Conservation (phyloP, 78 protist species). For the Creolimax fragrantissima region DNA sequence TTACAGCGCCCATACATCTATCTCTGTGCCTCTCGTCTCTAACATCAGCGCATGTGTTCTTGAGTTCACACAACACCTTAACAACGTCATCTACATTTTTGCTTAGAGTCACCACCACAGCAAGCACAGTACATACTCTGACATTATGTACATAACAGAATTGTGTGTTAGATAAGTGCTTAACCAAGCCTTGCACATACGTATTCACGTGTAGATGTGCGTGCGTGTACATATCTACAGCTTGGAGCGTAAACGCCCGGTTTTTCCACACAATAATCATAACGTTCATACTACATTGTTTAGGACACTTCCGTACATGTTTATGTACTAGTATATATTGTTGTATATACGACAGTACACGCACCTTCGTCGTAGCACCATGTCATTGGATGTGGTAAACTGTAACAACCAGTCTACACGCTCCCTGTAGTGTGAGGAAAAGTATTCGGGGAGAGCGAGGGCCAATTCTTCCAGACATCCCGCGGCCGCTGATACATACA, state of each 20-base stretch:
- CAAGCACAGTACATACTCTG: background rate
- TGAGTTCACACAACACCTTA: background rate
- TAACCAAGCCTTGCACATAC: too few relatives aligned
- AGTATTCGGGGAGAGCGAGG: background rate
- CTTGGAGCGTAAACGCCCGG: too few relatives aligned
- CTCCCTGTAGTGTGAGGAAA: background rate
- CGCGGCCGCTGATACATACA: background rate
- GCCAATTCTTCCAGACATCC: background rate
- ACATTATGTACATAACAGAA: too few relatives aligned
- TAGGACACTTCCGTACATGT: too few relatives aligned
- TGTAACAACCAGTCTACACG: background rate
- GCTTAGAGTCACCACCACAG: background rate
- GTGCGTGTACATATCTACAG: too few relatives aligned
- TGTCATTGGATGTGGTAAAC: background rate
- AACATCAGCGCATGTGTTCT: background rate
- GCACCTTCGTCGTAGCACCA: background rate
- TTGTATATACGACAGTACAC: too few relatives aligned
- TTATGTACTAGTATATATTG: too few relatives aligned
- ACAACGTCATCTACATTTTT: background rate
- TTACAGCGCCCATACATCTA: background rate
- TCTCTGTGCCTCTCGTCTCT: background rate
- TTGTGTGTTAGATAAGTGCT: too few relatives aligned
- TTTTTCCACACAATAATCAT: too few relatives aligned
- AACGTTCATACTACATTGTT: too few relatives aligned
- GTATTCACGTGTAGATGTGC: too few relatives aligned